These are phyloP conservation scores for Ceratocystis colombiana DNA, from an alignment of 2,329 filamentous ascomycete species.

Conservation along the genomic window DNA sequence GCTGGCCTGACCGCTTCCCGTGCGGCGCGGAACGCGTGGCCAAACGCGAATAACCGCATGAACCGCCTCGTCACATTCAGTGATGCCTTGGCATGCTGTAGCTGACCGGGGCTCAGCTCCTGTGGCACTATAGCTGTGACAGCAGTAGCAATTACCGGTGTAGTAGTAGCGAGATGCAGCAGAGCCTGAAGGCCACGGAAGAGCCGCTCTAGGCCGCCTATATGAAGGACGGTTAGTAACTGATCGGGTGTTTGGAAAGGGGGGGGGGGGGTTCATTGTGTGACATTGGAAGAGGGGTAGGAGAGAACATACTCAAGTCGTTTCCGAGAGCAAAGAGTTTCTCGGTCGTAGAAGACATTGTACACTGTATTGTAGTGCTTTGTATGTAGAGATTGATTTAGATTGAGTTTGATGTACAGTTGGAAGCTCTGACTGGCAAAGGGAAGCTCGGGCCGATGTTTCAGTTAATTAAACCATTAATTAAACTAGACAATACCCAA, in stretches of 20 bases:
- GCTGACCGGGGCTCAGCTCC: conserved; percentile 28
- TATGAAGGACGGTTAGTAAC: conserved; percentile 36
- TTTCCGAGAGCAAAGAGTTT: conserved; percentile 37
- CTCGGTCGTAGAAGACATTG: conserved; percentile 15
- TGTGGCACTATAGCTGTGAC: conserved; percentile 25
- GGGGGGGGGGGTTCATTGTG: background rate
- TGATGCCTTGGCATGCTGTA: conserved; percentile 34
- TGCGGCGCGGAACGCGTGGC: conserved; percentile 44
- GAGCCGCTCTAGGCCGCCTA: conserved; percentile 52
- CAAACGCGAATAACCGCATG: conserved; percentile 59
- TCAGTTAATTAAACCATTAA: conserved; percentile 1
- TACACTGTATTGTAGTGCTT: background rate
- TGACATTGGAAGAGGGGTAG: background rate
- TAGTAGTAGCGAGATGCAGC: conserved; percentile 40
- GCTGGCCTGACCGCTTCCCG: conserved; percentile 27
- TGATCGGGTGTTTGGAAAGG: conserved; percentile 35
- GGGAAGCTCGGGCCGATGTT: conserved; percentile 8
- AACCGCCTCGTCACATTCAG: conserved; percentile 48
- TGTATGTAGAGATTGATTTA: background rate
- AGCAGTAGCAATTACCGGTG: conserved; percentile 35
- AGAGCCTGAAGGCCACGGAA: conserved; percentile 48
- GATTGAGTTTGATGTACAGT: background rate
- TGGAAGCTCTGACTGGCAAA: background rate
- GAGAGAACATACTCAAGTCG: conserved; percentile 36
- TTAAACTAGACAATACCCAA: background rate